phyloP scores from a whole-genome alignment of 345 rosid species.

The Mangifera indica region DNA sequence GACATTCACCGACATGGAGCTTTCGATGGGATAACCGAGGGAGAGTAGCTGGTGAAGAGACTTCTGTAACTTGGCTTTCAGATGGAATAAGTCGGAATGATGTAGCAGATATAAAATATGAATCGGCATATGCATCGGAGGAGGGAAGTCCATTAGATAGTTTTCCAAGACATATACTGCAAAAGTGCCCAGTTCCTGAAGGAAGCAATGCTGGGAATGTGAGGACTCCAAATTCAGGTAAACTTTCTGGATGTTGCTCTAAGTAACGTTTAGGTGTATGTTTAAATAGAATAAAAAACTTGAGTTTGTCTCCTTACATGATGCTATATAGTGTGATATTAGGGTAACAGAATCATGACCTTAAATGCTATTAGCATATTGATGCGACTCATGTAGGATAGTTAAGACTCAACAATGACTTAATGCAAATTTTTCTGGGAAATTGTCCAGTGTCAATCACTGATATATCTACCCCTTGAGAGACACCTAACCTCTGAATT shows the following conservation, averaged over 20 bases:
- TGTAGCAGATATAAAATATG: conserved; percentile 57
- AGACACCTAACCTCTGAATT: background rate
- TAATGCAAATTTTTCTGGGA: background rate
- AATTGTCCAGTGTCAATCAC: background rate
- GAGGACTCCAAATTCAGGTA: conserved; percentile 75
- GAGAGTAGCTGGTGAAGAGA: conserved; percentile 93
- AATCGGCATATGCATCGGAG: conserved; percentile 59
- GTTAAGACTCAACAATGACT: background rate
- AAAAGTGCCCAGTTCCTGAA: conserved; percentile 67
- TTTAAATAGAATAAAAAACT: background rate
- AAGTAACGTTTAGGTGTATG: background rate
- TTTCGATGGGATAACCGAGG: conserved; percentile 95
- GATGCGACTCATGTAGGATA: background rate
- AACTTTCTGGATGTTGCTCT: conserved; percentile 10
- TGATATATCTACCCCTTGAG: background rate
- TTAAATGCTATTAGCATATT: background rate
- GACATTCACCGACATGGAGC: conserved; percentile 90
- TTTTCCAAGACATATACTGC: conserved; percentile 50
- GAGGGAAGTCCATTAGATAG: conserved; percentile 65
- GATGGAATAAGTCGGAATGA: conserved; percentile 54
- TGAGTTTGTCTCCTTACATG: background rate
- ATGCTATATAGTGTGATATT: too few species aligned
- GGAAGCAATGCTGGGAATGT: conserved; percentile 26
- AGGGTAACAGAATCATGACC: background rate
- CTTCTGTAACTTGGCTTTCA: conserved; percentile 68